These are phyloP conservation scores for Exophiala lecanii-corni DNA, from an alignment of 2,329 filamentous ascomycete species.

Conservation along the genomic window DNA sequence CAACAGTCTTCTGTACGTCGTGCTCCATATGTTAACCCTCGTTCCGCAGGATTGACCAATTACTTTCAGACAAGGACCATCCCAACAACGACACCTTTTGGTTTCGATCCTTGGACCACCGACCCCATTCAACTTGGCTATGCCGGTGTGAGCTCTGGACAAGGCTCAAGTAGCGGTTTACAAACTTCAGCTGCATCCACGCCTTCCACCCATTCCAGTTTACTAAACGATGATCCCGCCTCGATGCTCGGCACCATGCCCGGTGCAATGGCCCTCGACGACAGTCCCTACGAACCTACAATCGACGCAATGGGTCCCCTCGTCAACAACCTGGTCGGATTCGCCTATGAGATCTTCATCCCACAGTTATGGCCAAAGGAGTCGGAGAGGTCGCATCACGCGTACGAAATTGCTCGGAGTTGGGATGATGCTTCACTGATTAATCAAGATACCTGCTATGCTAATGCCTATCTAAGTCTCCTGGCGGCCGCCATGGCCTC, in stretches of 20 bases:
- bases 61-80: conserved; percentile 7
- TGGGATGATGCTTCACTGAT: conserved; percentile 22
- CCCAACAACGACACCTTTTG: conserved; percentile 9
- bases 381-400: conserved; percentile 8
- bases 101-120: conserved; percentile 20
- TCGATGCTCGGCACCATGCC: conserved; percentile 8
- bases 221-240: conserved; percentile 15
- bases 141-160: conserved; percentile 14
- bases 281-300: conserved; percentile 10
- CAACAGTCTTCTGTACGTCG: conserved; percentile 16
- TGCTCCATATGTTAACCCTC: conserved; percentile 9
- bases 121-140: conserved; percentile 21
- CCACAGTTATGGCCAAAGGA: conserved; percentile 23
- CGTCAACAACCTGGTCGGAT: conserved; percentile 17
- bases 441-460: conserved; percentile 22
- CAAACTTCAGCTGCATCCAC: conserved; percentile 13
- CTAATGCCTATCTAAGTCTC: conserved; percentile 22
- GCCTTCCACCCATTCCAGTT: conserved; percentile 16
- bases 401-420: conserved; percentile 19
- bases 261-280: conserved; percentile 6
- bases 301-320: conserved; percentile 12
- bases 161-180: conserved; percentile 7
- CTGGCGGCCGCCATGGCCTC: conserved; percentile 19
- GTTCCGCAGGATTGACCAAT: conserved; percentile 9
- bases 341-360: conserved; percentile 23